phyloP scores from a whole-genome alignment of 495 filamentous ascomycete genomes.

The Cenococcum geophilum region DNA sequence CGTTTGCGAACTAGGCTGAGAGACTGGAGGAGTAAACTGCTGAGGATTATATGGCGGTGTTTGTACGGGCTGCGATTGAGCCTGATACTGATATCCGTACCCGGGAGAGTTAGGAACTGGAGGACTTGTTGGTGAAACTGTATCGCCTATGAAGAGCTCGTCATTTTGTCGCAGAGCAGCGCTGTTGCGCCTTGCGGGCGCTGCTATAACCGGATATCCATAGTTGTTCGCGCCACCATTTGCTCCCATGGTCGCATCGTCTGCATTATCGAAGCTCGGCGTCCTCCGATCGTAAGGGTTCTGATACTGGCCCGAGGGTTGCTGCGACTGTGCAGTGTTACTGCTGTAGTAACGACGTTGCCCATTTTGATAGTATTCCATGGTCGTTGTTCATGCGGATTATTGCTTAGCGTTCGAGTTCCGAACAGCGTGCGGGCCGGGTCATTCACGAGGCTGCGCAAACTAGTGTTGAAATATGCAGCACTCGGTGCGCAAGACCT shows the following conservation, averaged over 20 bases:
- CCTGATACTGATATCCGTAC: slow-evolving; percentile 50
- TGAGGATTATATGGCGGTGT: slow-evolving; percentile 71
- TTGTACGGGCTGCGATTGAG: slow-evolving; percentile 45
- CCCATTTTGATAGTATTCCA: slow-evolving; percentile 50
- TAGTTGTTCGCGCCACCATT: slow-evolving; percentile 26
- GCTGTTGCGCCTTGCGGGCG: slow-evolving; percentile 31
- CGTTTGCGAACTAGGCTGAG: slow-evolving; percentile 47
- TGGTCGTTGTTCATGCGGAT: slow-evolving; percentile 19
- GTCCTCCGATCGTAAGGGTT: slow-evolving; percentile 49
- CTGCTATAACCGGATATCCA: slow-evolving; percentile 37
- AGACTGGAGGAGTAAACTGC: slow-evolving; percentile 62
- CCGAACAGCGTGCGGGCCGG: not conserved
- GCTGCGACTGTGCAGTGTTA: slow-evolving; percentile 31
- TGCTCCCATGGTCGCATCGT: slow-evolving; percentile 54
- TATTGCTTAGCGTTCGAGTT: not conserved
- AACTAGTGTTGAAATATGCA: slow-evolving; percentile 9
- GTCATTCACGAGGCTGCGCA: slow-evolving; percentile 30
- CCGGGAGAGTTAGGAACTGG: slow-evolving; percentile 4
- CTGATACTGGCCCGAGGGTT: slow-evolving; percentile 22
- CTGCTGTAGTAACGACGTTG: slow-evolving; percentile 41
- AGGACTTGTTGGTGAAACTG: slow-evolving; percentile 25
- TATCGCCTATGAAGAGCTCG: slow-evolving; percentile 40
- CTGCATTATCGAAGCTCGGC: slow-evolving; percentile 72
- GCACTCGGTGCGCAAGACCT: slow-evolving; percentile 20
- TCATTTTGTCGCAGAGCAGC: slow-evolving; percentile 36